Evolutionary conservation across 768 basidiomycete genomes (phyloP).

Genomic region (Boletus huronensis): DNA sequence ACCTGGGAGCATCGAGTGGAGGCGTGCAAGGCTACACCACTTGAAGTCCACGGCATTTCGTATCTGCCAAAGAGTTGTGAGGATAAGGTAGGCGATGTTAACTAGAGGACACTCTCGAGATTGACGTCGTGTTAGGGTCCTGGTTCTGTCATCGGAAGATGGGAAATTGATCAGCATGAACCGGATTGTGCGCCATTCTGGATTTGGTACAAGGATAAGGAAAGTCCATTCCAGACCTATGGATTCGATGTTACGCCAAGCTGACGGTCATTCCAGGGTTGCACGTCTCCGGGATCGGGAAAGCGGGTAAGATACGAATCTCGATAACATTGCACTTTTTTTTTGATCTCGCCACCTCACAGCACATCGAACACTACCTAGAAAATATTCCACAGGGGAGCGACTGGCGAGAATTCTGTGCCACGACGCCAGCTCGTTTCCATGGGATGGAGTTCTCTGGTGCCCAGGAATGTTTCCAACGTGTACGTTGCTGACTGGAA

Average conservation of each 20-base stretch:
- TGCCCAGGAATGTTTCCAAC: slow-evolving; percentile 22
- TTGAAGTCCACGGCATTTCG: slow-evolving; percentile 22
- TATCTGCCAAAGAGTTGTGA: slow-evolving; percentile 22
- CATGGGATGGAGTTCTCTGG: slow-evolving; percentile 23
- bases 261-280: slow-evolving; percentile 13
- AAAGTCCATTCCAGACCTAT: neutral
- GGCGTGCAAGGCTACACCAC: slow-evolving; percentile 24
- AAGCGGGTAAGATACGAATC: neutral
- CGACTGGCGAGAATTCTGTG: slow-evolving; percentile 32
- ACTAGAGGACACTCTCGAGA: neutral
- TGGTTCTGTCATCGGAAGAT: slow-evolving; percentile 18
- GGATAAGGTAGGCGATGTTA: slow-evolving; percentile 9
- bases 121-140: slow-evolving; percentile 12
- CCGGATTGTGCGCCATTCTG: slow-evolving; percentile 29
- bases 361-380: slow-evolving; percentile 26
- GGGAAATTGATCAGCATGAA: slow-evolving; percentile 26
- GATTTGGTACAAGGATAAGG: slow-evolving; percentile 30
- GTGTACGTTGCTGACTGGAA: slow-evolving; percentile 9
- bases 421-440: slow-evolving; percentile 31
- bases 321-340: too few relatives aligned
- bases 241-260: too few relatives aligned
- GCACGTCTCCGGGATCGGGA: slow-evolving; percentile 21
- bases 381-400: slow-evolving; percentile 27
- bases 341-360: too few relatives aligned
- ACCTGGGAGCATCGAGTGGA: slow-evolving; percentile 22